phyloP scores from a whole-genome alignment of 2,329 filamentous ascomycete genomes.

The Nectriaceae sp. region DNA sequence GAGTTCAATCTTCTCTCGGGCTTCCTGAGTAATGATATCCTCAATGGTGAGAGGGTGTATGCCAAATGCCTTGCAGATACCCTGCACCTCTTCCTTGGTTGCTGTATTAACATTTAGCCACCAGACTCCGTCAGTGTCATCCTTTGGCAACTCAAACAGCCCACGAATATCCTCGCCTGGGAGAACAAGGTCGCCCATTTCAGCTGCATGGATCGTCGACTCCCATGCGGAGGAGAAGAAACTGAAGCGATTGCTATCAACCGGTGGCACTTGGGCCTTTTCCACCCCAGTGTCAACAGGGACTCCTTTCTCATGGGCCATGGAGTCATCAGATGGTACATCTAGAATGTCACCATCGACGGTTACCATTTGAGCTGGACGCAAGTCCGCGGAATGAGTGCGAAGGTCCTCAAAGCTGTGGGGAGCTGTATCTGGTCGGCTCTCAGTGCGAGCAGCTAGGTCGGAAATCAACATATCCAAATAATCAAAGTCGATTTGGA shows the following conservation, averaged over 20 bases:
- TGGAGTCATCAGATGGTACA: constrained; percentile 49
- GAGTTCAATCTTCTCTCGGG: constrained; percentile 96
- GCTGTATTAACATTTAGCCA: constrained; percentile 95
- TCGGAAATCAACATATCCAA: constrained; percentile 85
- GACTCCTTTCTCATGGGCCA: constrained; percentile 48
- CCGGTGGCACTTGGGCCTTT: constrained; percentile 38
- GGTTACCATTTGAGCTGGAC: constrained; percentile 45
- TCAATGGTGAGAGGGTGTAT: constrained; percentile 95
- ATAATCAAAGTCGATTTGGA: constrained; percentile 89
- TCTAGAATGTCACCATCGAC: constrained; percentile 59
- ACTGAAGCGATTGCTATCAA: constrained; percentile 81
- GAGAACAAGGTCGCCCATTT: constrained; percentile 84
- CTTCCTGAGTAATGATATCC: constrained; percentile 93
- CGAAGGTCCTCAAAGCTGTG: constrained; percentile 37
- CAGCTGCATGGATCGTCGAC: constrained; percentile 87
- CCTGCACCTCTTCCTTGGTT: constrained; percentile 82
- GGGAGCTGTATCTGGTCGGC: constrained; percentile 48
- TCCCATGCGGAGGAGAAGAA: constrained; percentile 97
- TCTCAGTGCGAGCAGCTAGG: constrained; percentile 50
- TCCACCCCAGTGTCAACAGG: constrained; percentile 37
- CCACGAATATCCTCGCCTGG: constrained; percentile 88
- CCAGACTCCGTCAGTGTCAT: constrained; percentile 81
- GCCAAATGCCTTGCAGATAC: constrained; percentile 90
- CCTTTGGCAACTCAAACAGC: constrained; percentile 71
- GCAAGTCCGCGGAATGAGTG: constrained; percentile 25